Evolutionary conservation across 225 moss, liverwort and hornwort species (phyloP), one percentile per base, ranked within the genome.

Genomic region (Physcomitrellopsis africana): DNA sequence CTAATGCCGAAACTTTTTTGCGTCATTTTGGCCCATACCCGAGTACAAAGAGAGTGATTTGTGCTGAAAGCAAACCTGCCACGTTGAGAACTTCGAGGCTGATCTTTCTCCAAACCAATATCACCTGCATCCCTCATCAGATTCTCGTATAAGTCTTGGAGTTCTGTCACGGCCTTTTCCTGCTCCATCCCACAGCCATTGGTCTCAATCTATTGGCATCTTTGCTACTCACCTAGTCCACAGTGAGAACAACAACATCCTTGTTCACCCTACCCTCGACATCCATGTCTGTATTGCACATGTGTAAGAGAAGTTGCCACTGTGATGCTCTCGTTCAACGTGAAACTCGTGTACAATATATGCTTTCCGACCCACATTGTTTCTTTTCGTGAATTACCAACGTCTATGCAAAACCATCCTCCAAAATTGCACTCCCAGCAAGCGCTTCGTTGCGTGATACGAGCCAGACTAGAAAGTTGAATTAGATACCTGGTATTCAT

Each of bases 401-500:
- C 16, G 17, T n/a, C 68, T 26, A 59, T 46, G 17, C 71, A 47
- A 71, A 53, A 14, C 37, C 20, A 54, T 18, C 68, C 53, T 14
- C 68, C 19, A 54, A 59, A 37, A 46, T 16, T 12, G 9, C 59
- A 26, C 70, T 45, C 12, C 16, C 3, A 53, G 47, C 55, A 60
- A 60, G 29, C 47, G 56, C 10, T 57, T 23, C 15, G 15, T 22
- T 42, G 16, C 13, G 44, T 57, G 22, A 32, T 22, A 72, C 16
- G 15, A 48, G 29, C 60, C 11, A n/a, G 44, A 45, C 19, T 51
- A 20, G 7, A 51, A 51, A 1, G 0, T 44, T 17, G 47, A 43
- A 63, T 29, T 43, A 66, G 11, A 10, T 70, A 92, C 94, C 87
- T 93, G 91, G 24, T 80, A 84, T 67, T 84, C 88, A 66, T 95